Percentiles rank a stretch among this genome's conserved stretches.
Conservation (phyloP, 2,329 filamentous ascomycete species). For the Diaporthe citrichinensis region DNA sequence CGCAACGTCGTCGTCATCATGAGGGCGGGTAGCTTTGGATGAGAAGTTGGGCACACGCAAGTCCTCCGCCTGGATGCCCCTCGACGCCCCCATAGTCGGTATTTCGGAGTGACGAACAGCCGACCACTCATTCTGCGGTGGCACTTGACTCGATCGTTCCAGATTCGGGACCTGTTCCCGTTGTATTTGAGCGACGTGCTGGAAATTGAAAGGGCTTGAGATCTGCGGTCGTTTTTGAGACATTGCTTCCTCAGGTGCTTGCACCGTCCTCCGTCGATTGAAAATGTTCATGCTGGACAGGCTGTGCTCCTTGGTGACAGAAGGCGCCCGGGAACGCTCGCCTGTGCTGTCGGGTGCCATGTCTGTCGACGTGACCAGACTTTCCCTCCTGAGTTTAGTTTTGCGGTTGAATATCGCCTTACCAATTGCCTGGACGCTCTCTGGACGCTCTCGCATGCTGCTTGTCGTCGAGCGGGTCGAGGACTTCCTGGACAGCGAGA, state of each 20-base stretch:
- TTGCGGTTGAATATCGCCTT: constrained; percentile 72
- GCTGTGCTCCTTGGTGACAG: constrained; percentile 41
- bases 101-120: constrained; percentile 55
- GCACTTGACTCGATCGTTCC: constrained; percentile 56
- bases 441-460: constrained; percentile 68
- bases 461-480: constrained; percentile 69
- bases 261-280: constrained; percentile 60
- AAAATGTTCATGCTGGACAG: constrained; percentile 55
- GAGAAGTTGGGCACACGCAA: constrained; percentile 64
- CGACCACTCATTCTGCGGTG: constrained; percentile 61
- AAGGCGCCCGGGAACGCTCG: constrained; percentile 46
- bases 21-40: constrained; percentile 52
- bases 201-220: constrained; percentile 76
- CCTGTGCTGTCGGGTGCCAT: constrained; percentile 45
- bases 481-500: constrained; percentile 67
- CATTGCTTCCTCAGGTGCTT: constrained; percentile 48
- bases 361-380: constrained; percentile 63
- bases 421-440: constrained; percentile 72
- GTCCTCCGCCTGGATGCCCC: constrained; percentile 56
- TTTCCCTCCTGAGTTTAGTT: constrained; percentile 66
- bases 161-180: constrained; percentile 62
- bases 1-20: constrained; percentile 37
- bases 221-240: constrained; percentile 65
- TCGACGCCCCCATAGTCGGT: constrained; percentile 53
- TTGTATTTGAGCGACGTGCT: constrained; percentile 73